Base-by-base conservation (phyloP, 2,329 filamentous ascomycete genomes). In the Ascochyta clinopodiicola region DNA sequence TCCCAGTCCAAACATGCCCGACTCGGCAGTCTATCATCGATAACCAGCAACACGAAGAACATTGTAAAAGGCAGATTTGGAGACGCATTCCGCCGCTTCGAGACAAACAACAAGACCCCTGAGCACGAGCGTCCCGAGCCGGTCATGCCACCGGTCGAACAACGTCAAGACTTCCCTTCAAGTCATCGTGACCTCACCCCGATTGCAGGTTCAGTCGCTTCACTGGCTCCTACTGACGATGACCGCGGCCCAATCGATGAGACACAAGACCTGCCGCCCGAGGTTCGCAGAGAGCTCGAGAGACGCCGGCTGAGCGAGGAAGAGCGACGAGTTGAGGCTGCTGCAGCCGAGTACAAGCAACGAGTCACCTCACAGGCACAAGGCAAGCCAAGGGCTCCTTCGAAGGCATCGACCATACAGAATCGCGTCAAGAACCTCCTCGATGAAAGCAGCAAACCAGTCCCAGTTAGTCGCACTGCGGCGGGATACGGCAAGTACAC, bases 21-120 rank as follows among this genome's bases (percentile, higher is more conserved):
- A 73, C 85, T 90, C 10, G 82, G 87, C 1, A 95, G 91, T 73
- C 77, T 96, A 60, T 83, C 85, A 12, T 85, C 83, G 1, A 82
- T 89, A 50, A 87, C 88, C 0, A 86, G 89, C 6, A 87, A 86
- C 35, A 90, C 89, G 24, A 96, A 95, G 75, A 91, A 86, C 53
- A 86, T 96, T 34, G 81, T 97, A n/a, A 88, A 88, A 5, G 91
- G 92, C 22, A 92, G 89, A 64, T 97, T 98, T 73, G 92, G 93
- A 0, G 93, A 97, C 67, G 93, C 94, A 3, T 97, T 98, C 78
- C 92, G 94, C 69, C 85, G 90, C 6, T 98, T 98, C 64, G 95
- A 99, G 74, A 82, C 80, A 22, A 84, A 80, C 56, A 59, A 57
- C 40, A 66, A 62, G 50, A 66, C 56, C 17, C 55, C 58, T 29